phyloP scores from a whole-genome alignment of 2,329 filamentous ascomycete species.

The Aspergillus versicolor region DNA sequence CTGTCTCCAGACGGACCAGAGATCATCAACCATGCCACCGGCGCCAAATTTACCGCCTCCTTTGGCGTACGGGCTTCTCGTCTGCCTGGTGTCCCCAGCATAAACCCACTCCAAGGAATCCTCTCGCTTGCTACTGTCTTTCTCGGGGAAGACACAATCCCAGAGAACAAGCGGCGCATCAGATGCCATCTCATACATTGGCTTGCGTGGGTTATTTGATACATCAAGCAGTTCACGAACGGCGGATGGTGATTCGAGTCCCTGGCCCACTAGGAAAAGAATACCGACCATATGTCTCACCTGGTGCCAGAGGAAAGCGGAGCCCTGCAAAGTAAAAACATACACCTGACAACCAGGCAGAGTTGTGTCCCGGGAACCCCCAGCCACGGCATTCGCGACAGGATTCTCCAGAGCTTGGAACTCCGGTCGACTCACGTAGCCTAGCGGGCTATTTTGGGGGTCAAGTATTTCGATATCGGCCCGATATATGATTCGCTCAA shows the following conservation, averaged over 20 bases:
- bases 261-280: slow-evolving; percentile 89
- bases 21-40: slow-evolving; percentile 66
- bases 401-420: slow-evolving; percentile 40
- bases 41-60: slow-evolving; percentile 62
- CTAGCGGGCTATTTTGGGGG: slow-evolving; percentile 52
- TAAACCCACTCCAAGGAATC: slow-evolving; percentile 77
- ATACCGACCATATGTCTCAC: slow-evolving; percentile 91
- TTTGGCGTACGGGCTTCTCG: slow-evolving; percentile 41
- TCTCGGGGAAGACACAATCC: slow-evolving; percentile 83
- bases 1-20: slow-evolving; percentile 82
- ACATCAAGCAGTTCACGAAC: slow-evolving; percentile 75
- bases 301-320: slow-evolving; percentile 97
- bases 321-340: slow-evolving; percentile 83
- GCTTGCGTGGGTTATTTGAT: slow-evolving; percentile 68
- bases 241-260: slow-evolving; percentile 73
- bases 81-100: slow-evolving; percentile 62
- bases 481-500: slow-evolving; percentile 74
- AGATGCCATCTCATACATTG: slow-evolving; percentile 85
- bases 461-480: slow-evolving; percentile 73
- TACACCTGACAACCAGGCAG: slow-evolving; percentile 66
- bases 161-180: slow-evolving; percentile 90
- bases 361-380: slow-evolving; percentile 15
- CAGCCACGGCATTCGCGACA: slow-evolving; percentile 15
- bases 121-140: slow-evolving; percentile 46
- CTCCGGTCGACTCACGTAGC: slow-evolving; percentile 53